phyloP scores from a whole-genome alignment of 176 grass and related monocot genomes.

The Oryza longistaminata region DNA sequence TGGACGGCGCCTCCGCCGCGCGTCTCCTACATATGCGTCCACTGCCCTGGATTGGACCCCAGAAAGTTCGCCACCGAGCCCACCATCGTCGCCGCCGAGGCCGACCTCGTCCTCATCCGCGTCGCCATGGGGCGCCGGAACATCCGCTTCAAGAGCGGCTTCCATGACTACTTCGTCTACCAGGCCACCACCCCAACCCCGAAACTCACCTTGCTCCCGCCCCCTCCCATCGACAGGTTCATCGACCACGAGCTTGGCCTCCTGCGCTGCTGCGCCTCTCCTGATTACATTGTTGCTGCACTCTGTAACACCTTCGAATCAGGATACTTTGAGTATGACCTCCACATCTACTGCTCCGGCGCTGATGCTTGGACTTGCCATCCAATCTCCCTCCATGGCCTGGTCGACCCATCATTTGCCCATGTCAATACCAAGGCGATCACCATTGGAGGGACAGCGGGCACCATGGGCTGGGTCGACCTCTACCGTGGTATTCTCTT shows the following conservation, averaged over 20 bases:
- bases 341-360: too few relatives aligned
- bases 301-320: neutral
- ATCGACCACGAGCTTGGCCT: too few relatives aligned
- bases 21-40: slow-evolving; percentile 13
- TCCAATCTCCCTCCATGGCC: neutral
- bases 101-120: neutral
- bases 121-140: neutral
- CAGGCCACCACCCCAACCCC: neutral
- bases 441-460: neutral
- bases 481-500: neutral
- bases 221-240: too few relatives aligned
- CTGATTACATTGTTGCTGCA: neutral
- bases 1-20: neutral
- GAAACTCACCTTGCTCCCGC: too few relatives aligned
- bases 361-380: neutral
- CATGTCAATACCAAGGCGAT: neutral
- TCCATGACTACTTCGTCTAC: neutral
- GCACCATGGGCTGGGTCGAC: slow-evolving; percentile 14
- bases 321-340: too few relatives aligned
- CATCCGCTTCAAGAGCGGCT: fast-evolving
- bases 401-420: neutral
- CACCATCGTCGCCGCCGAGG: neutral
- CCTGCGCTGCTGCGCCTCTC: too few relatives aligned
- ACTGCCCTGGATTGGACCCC: neutral
- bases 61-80: neutral